Evolutionary conservation across 2,329 filamentous ascomycete species (phyloP), one percentile per base, ranked within the genome.

Genomic region (Anthostomella pinea): DNA sequence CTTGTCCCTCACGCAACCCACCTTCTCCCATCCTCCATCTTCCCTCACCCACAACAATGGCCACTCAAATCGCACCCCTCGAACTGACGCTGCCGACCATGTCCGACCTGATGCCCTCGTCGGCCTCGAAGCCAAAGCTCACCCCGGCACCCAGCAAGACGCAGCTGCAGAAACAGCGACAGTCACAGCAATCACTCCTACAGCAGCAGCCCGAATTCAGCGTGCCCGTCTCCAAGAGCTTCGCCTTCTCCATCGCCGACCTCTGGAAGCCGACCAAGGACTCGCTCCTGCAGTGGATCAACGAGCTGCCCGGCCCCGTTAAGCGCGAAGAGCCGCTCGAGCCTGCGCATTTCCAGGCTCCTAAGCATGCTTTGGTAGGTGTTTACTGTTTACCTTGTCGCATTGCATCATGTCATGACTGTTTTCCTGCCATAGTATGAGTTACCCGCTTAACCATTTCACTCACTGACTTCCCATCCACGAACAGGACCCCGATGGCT

Each of bases 151-250:
- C 24, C 15, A 13, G 24, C 11, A 20, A 14, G 13, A 33, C 29
- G 20, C 18, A 26, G 11, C 6, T 18, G 9, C 89, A 22, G 7
- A 22, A 22, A 22, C 11, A 7, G n/a, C n/a, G n/a, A n/a, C n/a
- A n/a, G n/a, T n/a, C n/a, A n/a, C n/a, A n/a, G n/a, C n/a, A n/a
- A n/a, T n/a, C n/a, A n/a, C n/a, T n/a, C n/a, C n/a, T n/a, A n/a
- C n/a, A n/a, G n/a, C n/a, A n/a, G n/a, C n/a, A n/a, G 66, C 32
- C 23, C 10, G 37, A 41, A 30, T 37, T 41, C 23, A 46, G 38
- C 7, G 24, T 50, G 8, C 49, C 54, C 7, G 39, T 43, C 9
- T 34, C 49, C n/a, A 48, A 48, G 32, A 49, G 32, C 29, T 58
- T 59, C 40, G 48, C 45, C 2, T 56, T 57, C 41, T 35, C 39